Evolutionary conservation across 768 basidiomycete genomes (phyloP), one percentile per base, ranked within the genome.

Genomic region (Fibroporia radiculosa): DNA sequence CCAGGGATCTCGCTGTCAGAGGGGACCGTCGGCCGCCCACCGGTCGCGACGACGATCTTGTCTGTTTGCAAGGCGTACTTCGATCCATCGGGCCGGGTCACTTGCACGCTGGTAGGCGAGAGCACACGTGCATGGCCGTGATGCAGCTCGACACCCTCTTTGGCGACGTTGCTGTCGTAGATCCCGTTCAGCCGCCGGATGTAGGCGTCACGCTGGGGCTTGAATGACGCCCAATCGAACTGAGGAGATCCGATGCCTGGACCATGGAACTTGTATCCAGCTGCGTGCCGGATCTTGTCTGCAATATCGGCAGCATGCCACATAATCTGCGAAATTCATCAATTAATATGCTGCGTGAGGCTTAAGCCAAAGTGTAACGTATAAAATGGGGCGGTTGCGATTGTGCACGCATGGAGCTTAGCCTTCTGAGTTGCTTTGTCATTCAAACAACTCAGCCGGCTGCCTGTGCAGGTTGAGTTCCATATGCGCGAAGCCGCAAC

Each of bases 201-300:
- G 66, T 98, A 98, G 38, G 89, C 93, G 66, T 99, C 96, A 32
- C 96, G 84, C 64, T 93, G 88, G 23, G 81, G 77, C 64, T 98
- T 98, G 72, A 99, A 87, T 1, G 80, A 66, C 7, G 74, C 73
- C 96, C 96, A 99, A 69, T 88, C 74, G 62, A 98, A 95, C 57
- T 78, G 73, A 43, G 78, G 72, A 22, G 70, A 54, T 35, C 66
- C 62, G 44, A 78, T 52, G 26, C 62, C 66, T 49, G 68, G 70
- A 34, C 81, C 83, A 48, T 74, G 73, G 57, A 87, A 83, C 41
- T 82, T 75, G 64, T 86, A 90, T 14, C 77, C 81, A n/a, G 73
- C 61, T 13, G 93, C 88, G 53, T 87, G 77, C 22, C 73, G 71
- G 26, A 97, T 65, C 62, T 84, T 88, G 58, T 98, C 93, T 24